These are phyloP conservation scores for Bruguiera gymnorhiza DNA, from an alignment of 345 rosid genomes.

Conservation along the genomic window DNA sequence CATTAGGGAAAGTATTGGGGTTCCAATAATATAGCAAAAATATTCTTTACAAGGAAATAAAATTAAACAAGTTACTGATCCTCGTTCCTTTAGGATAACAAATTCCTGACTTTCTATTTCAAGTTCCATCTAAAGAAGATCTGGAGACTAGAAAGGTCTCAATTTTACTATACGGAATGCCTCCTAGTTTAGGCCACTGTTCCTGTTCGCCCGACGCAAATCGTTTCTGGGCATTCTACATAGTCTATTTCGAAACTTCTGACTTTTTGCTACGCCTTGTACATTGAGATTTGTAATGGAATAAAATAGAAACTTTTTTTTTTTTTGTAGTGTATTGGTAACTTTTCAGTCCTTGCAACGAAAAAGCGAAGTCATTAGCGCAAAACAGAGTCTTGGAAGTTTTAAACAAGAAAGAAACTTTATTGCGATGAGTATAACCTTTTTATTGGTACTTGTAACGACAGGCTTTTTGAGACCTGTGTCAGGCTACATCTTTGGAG, in stretches of 20 bases:
- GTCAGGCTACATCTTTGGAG: constrained; percentile 5
- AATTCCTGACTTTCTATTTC: background rate
- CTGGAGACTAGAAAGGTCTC: background rate
- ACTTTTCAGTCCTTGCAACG: background rate
- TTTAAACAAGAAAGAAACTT: constrained; percentile 1
- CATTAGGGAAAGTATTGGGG: constrained; percentile 6
- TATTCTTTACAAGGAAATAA: background rate
- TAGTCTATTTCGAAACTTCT: background rate
- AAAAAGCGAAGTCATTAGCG: background rate
- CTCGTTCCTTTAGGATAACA: background rate
- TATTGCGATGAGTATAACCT: constrained; percentile 31
- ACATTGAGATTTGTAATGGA: background rate
- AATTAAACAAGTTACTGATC: background rate
- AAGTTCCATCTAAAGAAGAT: background rate
- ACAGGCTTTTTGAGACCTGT: constrained; percentile 17
- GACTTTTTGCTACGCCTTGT: background rate
- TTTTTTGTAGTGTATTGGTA: background rate
- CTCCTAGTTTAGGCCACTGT: constrained; percentile 1
- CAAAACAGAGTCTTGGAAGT: background rate
- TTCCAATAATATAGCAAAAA: constrained; percentile 13
- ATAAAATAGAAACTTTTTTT: background rate
- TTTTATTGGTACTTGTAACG: constrained; percentile 40
- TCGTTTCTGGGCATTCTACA: background rate
- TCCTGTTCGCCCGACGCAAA: background rate
- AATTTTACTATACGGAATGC: background rate